Conservation (phyloP, 192 early-diverging fungal species). For the Obelidium mucronatum region DNA sequence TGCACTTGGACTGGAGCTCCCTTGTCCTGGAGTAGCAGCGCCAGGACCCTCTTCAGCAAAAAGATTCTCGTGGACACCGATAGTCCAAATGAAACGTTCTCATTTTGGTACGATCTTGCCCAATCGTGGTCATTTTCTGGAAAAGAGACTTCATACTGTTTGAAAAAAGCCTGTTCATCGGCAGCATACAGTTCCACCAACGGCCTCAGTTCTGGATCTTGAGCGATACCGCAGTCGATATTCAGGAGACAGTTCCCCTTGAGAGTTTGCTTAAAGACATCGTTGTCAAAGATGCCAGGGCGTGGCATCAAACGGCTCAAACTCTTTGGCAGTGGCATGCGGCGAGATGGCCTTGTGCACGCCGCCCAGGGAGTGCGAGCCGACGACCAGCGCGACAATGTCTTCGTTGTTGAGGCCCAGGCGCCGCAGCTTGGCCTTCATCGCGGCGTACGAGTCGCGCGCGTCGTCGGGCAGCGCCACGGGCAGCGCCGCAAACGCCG, state of each 20-base stretch:
- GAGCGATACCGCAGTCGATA: slow-evolving; percentile 37
- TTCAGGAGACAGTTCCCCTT: slow-evolving; percentile 29
- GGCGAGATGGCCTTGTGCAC: slow-evolving; percentile 32
- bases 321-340: slow-evolving; percentile 34
- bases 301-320: slow-evolving; percentile 42
- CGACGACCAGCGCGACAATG: slow-evolving; percentile 43
- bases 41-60: slow-evolving; percentile 2
- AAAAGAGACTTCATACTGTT: slow-evolving; percentile 22
- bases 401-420: slow-evolving; percentile 35
- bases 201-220: slow-evolving; percentile 34
- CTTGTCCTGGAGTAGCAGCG: background rate
- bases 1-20: too few relatives aligned
- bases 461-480: slow-evolving; percentile 16
- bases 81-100: slow-evolving; percentile 1
- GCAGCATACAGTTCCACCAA: slow-evolving; percentile 26
- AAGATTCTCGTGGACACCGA: slow-evolving; percentile 18
- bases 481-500: slow-evolving; percentile 19
- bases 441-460: background rate
- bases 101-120: background rate
- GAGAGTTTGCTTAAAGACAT: slow-evolving; percentile 32
- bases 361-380: slow-evolving; percentile 39
- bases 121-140: slow-evolving; percentile 28
- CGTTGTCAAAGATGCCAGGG: slow-evolving; percentile 47
- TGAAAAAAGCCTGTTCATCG: slow-evolving; percentile 36
- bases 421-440: slow-evolving; percentile 31